Conservation (phyloP, 306 rosid species). For the Sicyos baderoa region DNA sequence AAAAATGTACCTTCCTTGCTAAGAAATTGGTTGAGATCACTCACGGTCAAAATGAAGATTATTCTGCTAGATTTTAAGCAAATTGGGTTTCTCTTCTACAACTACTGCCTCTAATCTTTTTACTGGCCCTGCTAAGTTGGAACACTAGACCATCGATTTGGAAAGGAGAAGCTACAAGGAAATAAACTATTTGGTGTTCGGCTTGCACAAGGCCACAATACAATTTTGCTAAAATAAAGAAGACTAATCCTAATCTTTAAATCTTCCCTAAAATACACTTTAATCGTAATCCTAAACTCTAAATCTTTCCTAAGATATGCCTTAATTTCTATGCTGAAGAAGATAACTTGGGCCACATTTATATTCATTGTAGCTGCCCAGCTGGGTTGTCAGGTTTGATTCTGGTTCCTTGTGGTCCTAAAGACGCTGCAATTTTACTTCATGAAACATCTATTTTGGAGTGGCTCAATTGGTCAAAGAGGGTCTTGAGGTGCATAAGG, state of each 20-base stretch:
- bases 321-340: not conserved
- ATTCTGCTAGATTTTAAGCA: not conserved
- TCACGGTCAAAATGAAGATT: not conserved
- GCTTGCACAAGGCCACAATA: not conserved
- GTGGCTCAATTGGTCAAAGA: too few species aligned
- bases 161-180: not conserved
- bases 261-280: too few species aligned
- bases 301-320: not conserved
- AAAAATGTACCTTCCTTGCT: not conserved
- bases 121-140: not conserved
- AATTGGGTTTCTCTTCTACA: not conserved
- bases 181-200: not conserved
- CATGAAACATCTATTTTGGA: not conserved
- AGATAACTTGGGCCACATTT: not conserved
- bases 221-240: not conserved
- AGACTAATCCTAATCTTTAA: not conserved
- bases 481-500: too few species aligned
- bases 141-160: not conserved
- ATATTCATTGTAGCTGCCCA: not conserved
- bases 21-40: not conserved
- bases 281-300: not conserved
- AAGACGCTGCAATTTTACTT: not conserved
- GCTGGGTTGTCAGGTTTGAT: not conserved
- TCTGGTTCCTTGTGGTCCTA: not conserved
- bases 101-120: not conserved